Percentiles rank a stretch among this genome's conserved stretches.
phyloP scores from a whole-genome alignment of 2,329 filamentous ascomycete genomes.

The Fusarium sp. region DNA sequence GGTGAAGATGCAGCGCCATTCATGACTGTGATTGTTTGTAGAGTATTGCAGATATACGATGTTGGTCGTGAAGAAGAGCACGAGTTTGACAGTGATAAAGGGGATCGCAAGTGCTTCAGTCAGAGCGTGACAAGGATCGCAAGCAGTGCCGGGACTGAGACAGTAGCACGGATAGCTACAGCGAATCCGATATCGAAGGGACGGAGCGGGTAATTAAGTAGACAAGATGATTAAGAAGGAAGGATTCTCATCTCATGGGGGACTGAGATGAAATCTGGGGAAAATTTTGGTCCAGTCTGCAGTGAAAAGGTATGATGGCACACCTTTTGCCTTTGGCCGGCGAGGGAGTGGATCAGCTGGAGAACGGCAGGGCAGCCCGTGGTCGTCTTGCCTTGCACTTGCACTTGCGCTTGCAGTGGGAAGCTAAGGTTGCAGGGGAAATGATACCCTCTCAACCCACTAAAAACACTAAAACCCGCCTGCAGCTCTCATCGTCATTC shows the following conservation, averaged over 20 bases:
- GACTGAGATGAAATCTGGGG: conserved; percentile 44
- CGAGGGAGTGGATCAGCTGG: conserved; percentile 30
- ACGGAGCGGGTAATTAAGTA: conserved; percentile 26
- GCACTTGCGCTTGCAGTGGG: too few species aligned
- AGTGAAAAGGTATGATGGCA: conserved; percentile 34
- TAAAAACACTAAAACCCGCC: conserved; percentile 17
- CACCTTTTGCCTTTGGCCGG: conserved; percentile 29
- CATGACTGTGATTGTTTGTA: conserved; percentile 52
- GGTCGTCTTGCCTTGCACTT: too few species aligned
- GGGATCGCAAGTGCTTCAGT: conserved; percentile 31
- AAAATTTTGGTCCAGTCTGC: conserved; percentile 30
- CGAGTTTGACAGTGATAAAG: conserved; percentile 15
- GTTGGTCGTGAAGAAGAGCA: conserved; percentile 21
- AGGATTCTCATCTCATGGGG: conserved; percentile 35
- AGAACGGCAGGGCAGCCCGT: conserved; percentile 15
- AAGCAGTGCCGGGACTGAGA: conserved; percentile 26
- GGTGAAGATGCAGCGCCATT: conserved; percentile 57
- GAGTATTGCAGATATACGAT: conserved; percentile 10
- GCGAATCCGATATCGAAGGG: conserved; percentile 44
- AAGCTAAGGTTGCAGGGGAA: conserved; percentile 37
- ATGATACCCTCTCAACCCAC: conserved; percentile 36
- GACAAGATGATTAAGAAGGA: conserved; percentile 7
- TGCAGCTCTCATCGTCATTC: conserved; percentile 33
- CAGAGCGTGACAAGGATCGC: conserved; percentile 40
- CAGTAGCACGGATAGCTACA: conserved; percentile 41